Evolutionary conservation across 345 rosid species (phyloP), one percentile per base, ranked within the genome.

Genomic region (Erucastrum elatum): DNA sequence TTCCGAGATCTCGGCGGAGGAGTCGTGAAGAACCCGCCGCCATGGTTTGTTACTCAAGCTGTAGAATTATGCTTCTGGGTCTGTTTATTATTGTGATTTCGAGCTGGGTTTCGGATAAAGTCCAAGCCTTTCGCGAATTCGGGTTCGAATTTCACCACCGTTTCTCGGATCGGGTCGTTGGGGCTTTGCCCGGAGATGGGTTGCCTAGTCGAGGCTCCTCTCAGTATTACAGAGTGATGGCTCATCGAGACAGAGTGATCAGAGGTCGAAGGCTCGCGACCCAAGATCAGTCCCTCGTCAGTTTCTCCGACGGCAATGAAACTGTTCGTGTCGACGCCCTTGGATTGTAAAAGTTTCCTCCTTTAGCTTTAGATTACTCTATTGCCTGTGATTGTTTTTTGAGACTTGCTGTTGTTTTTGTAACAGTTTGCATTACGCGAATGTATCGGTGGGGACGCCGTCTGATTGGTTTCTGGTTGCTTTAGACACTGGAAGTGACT

Each of bases 401-500:
- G 60, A 53, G 56, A 15, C 56, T 51, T 68, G 25, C 12, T 46
- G 8, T 51, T 51, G 10, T 51, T 51, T 15, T 35, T 64, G 70
- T 60, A 56, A 56, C 93, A 96, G 98, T 75, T 89, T 96, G 76
- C 87, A 96, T 86, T 96, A 91, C 70, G 97, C 94, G 5, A 88
- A 93, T 79, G 91, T 96, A 21, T 74, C 93, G 0, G 80, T 96
- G n/a, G 99, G 99, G 80, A 89, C 87, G 49, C 99, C 97, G 6
- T 71, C 86, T 76, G 69, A 84, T 59, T 87, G 89, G 60, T 96
- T 79, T 84, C 67, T 96, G 66, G 99, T 93, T 65, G 99, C 99
- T 27, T 70, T 93, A 46, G 99, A 96, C 80, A 96, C 97, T 4
- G 99, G 99, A 51, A 96, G 98, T 77, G 92, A 91, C 82, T 85